Base-by-base conservation (phyloP, 768 basidiomycete genomes). In the Paxillus ammoniavirescens region DNA sequence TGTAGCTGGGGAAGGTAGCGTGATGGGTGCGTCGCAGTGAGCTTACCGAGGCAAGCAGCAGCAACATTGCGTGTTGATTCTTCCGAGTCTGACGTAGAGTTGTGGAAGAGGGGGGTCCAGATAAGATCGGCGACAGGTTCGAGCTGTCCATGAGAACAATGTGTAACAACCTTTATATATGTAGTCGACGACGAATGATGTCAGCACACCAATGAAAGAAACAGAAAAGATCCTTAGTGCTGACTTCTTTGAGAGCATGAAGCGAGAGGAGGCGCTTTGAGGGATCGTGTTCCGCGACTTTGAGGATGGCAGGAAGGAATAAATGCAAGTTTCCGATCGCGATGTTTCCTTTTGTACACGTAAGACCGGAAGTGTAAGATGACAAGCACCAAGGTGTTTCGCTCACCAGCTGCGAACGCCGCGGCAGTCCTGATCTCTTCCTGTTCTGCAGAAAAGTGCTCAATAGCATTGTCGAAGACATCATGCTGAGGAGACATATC, bases 11-110 rank as follows among this genome's bases (percentile, higher is more conserved):
- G 92, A 15, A 98, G 77, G 68, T 96, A 99, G 61, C 85, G 86
- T 0, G 87, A 84, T 4, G 97, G 94, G 53, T 94, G 89, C 0
- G 92, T 90, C 0, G 91, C 91, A 0, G 94, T 95, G 30, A 99
- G 77, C 70, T 98, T 97, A 33, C 97, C 97, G 15, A 99, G 80
- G 66, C 95, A 98, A 3, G 96, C 95, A 43, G 97, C 94, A 23
- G 95, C 93, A 36, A 98, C 92, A 65, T 97, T 98, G 47, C 95
- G 78, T 1, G 92, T 89, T 8, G 89, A 89, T 71, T 98, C 96
- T 56, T 96, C 96, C 14, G 89, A 81, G 56, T 84, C 87, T 2
- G 67, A 66, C 55, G 91, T 88, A 10, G 93, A 93, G 67, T 93
- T 89, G 62, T 91, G 84, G 67, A 98, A 96, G 13, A 99, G 79